Evolutionary conservation across 257 asterid genomes (phyloP).

Genomic region (Nicotiana sylvestris): DNA sequence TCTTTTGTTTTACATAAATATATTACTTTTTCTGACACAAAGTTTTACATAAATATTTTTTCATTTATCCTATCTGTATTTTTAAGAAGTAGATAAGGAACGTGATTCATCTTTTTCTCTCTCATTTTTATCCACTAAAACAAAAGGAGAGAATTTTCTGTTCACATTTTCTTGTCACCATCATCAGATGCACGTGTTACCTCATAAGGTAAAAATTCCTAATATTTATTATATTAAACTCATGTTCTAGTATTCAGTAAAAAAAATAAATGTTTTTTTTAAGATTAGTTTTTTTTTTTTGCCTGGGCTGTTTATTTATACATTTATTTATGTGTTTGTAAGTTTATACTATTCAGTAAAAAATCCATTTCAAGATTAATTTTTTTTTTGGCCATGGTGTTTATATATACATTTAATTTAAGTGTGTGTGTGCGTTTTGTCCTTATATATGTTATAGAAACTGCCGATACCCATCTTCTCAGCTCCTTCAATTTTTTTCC

Average conservation of each 20-base stretch:
- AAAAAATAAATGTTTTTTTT: too few species aligned
- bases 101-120: conserved; percentile 8
- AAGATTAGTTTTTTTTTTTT: too few species aligned
- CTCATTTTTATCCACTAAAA: background rate
- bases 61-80: background rate
- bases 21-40: background rate
- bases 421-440: background rate
- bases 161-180: conserved; percentile 17
- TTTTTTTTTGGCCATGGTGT: background rate
- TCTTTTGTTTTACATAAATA: background rate
- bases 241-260: too few species aligned
- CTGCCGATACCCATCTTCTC: conserved; percentile 43
- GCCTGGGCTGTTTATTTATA: too few species aligned
- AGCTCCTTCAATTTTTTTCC: conserved; percentile 37
- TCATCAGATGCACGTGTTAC: conserved; percentile 25
- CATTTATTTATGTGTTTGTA: too few species aligned
- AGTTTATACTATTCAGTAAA: background rate
- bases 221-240: too few species aligned
- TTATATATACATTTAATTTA: conserved; percentile 8
- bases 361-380: background rate
- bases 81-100: conserved; percentile 2
- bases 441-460: conserved; percentile 21
- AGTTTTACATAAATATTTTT: background rate
- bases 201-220: too few species aligned
- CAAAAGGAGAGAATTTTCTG: background rate